These are phyloP conservation scores for Pseudomonodictys pantanalensis DNA, from an alignment of 495 filamentous ascomycete genomes.

Conservation along the genomic window DNA sequence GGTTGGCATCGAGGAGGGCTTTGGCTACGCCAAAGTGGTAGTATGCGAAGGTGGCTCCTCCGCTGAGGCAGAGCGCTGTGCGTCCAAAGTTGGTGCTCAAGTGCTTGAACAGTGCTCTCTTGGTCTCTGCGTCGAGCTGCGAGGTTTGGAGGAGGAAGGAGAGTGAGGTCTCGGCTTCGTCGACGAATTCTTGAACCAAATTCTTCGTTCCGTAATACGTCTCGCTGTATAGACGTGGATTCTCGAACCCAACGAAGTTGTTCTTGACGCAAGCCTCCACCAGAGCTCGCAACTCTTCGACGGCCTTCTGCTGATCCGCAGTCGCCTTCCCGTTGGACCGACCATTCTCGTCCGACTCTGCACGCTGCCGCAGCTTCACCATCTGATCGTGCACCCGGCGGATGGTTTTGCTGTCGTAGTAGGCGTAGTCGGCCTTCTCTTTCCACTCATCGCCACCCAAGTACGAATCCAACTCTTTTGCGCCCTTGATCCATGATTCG, in stretches of 20 bases:
- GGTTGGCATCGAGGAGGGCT: slow-evolving; percentile 80
- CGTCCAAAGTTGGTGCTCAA: slow-evolving; percentile 87
- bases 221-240: slow-evolving; percentile 87
- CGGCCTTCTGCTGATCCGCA: slow-evolving; percentile 46
- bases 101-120: slow-evolving; percentile 81
- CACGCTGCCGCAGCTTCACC: slow-evolving; percentile 54
- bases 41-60: slow-evolving; percentile 94
- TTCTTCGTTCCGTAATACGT: slow-evolving; percentile 96
- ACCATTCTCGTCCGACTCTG: slow-evolving; percentile 52
- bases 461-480: slow-evolving; percentile 74
- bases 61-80: slow-evolving; percentile 87
- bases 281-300: slow-evolving; percentile 70
- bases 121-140: slow-evolving; percentile 66
- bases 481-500: slow-evolving; percentile 73
- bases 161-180: slow-evolving; percentile 67
- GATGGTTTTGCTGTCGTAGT: slow-evolving; percentile 86
- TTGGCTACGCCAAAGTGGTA: slow-evolving; percentile 95
- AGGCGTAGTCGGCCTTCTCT: slow-evolving; percentile 81
- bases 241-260: slow-evolving; percentile 95
- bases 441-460: slow-evolving; percentile 87
- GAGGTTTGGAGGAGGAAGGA: slow-evolving; percentile 64
- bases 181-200: slow-evolving; percentile 81
- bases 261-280: slow-evolving; percentile 92
- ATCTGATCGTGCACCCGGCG: slow-evolving; percentile 72
- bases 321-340: slow-evolving; percentile 9